Conservation (phyloP, 306 rosid species). For the Vigna nakashimae region DNA sequence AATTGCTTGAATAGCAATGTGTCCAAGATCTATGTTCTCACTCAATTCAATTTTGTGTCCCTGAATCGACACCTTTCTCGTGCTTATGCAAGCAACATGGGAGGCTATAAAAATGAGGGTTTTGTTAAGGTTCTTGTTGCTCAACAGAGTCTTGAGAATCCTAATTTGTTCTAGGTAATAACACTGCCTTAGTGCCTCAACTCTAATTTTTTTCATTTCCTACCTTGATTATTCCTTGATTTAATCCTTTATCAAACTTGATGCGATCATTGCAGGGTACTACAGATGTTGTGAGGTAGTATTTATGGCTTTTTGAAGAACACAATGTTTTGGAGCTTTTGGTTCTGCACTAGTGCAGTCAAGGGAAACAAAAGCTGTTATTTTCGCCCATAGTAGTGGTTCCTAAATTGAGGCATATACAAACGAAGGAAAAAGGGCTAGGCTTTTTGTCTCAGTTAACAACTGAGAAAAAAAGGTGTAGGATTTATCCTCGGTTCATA, state of each 20-base stretch:
- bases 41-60: constrained; percentile 96
- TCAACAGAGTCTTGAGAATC: constrained; percentile 98
- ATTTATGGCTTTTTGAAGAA: constrained; percentile 94
- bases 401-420: too few species aligned
- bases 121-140: constrained; percentile 98
- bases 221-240: not conserved
- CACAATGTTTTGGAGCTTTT: constrained; percentile 91
- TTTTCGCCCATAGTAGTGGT: too few species aligned
- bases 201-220: constrained; percentile 4
- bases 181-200: not conserved
- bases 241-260: constrained; percentile 10
- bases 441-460: too few species aligned
- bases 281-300: constrained; percentile 97
- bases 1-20: constrained; percentile 93
- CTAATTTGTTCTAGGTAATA: constrained; percentile 97
- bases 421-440: too few species aligned
- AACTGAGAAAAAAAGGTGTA: too few species aligned
- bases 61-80: constrained; percentile 95
- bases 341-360: constrained; percentile 46
- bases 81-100: constrained; percentile 95
- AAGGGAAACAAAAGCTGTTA: too few species aligned
- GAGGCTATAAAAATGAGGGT: constrained; percentile 95
- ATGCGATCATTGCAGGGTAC: constrained; percentile 68
- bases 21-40: constrained; percentile 93
- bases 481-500: too few species aligned